Evolutionary conservation across 495 filamentous ascomycete species (phyloP).

Genomic region (Xylaria bambusicola): DNA sequence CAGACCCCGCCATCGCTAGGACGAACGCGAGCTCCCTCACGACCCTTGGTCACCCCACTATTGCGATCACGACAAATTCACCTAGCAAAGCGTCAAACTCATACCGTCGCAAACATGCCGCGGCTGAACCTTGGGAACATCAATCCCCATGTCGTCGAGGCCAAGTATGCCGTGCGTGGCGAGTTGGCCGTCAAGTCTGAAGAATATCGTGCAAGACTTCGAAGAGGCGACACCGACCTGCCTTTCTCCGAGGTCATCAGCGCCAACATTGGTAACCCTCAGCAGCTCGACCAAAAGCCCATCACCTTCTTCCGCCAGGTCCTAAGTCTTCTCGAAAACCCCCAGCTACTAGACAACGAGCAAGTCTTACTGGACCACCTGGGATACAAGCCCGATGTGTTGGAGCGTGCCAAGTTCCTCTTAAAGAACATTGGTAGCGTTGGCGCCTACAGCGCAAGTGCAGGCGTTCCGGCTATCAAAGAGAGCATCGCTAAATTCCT

Average conservation of each 20-base stretch:
- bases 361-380: constrained; percentile 66
- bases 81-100: constrained; percentile 23
- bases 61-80: constrained; percentile 18
- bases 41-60: constrained; percentile 25
- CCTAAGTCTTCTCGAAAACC: constrained; percentile 90
- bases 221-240: constrained; percentile 56
- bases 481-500: constrained; percentile 92
- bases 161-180: constrained; percentile 95
- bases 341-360: constrained; percentile 74
- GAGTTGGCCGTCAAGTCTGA: constrained; percentile 91
- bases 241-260: constrained; percentile 91
- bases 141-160: constrained; percentile 79
- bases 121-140: constrained; percentile 84
- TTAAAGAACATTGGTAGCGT: constrained; percentile 84
- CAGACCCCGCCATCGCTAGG: not conserved
- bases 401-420: constrained; percentile 77
- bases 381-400: constrained; percentile 84
- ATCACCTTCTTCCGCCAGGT: constrained; percentile 99
- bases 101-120: constrained; percentile 52
- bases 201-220: constrained; percentile 74
- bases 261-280: constrained; percentile 98
- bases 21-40: constrained; percentile 14
- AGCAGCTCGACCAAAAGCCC: constrained; percentile 97
- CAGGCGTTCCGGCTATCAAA: constrained; percentile 80
- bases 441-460: constrained; percentile 93